Percentiles rank a stretch among this genome's conserved stretches.
Evolutionary conservation across 441 rosid genomes (phyloP).

Genomic region (Mallotus japonicus): DNA sequence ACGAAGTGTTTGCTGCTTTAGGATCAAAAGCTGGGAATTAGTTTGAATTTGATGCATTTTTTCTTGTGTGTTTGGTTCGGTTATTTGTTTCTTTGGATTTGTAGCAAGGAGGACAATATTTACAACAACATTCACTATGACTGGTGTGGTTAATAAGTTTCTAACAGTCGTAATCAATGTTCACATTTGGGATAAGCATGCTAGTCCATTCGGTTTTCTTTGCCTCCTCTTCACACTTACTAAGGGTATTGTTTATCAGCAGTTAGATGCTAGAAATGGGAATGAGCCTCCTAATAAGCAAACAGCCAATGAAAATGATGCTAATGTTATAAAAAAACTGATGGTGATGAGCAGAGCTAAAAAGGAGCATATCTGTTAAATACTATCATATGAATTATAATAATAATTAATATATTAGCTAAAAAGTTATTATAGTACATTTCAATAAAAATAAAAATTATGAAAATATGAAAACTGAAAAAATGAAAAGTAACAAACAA

Average conservation of each 20-base stretch:
- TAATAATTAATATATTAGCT: too few relatives aligned
- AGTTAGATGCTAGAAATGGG: conserved; percentile 57
- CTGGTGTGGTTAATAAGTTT: conserved; percentile 95
- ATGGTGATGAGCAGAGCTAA: conserved; percentile 35
- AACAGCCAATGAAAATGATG: conserved; percentile 28
- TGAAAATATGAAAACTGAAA: too few relatives aligned
- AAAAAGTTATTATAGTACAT: too few relatives aligned
- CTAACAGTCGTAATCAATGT: conserved; percentile 92
- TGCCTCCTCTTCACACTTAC: conserved; percentile 74
- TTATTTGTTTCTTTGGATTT: conserved; percentile 91
- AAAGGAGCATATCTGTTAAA: conserved; percentile 37
- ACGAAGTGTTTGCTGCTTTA: conserved; percentile 60
- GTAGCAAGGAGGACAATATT: conserved; percentile 93
- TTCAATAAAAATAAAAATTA: too few relatives aligned
- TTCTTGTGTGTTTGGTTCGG: conserved; percentile 88
- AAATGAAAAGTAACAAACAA: too few relatives aligned
- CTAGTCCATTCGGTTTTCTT: conserved; percentile 77
- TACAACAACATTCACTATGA: conserved; percentile 92
- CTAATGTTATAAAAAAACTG: conserved; percentile 30
- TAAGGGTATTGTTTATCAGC: conserved; percentile 93
- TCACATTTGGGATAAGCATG: conserved; percentile 95
- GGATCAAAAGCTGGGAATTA: conserved; percentile 47
- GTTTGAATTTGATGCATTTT: conserved; percentile 60
- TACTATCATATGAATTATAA: too few relatives aligned
- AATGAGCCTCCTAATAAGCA: conserved; percentile 41